Evolutionary conservation across 2,329 filamentous ascomycete genomes (phyloP).

Genomic region (Verticillium nubilum): DNA sequence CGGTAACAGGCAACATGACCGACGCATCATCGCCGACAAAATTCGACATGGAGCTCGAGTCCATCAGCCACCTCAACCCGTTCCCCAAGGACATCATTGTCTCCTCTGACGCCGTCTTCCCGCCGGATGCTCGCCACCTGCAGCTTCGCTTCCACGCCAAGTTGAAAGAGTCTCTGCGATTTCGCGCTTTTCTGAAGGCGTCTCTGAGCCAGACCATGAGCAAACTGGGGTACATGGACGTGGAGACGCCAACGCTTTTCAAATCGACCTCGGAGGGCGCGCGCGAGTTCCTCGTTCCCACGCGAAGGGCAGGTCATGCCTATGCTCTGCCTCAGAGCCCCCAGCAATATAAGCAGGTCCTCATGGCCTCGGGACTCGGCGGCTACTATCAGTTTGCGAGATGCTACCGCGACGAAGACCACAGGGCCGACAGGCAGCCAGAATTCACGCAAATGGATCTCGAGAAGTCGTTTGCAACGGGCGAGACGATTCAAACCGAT

Average conservation of each 20-base stretch:
- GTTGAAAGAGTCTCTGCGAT: slow-evolving; percentile 62
- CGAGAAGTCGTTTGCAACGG: slow-evolving; percentile 82
- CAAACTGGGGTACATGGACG: slow-evolving; percentile 60
- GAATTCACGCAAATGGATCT: slow-evolving; percentile 97
- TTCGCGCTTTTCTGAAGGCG: slow-evolving; percentile 58
- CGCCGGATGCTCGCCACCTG: slow-evolving; percentile 70
- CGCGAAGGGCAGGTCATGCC: slow-evolving; percentile 65
- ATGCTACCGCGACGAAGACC: slow-evolving; percentile 93
- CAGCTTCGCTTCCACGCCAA: slow-evolving; percentile 72
- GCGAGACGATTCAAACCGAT: slow-evolving; percentile 60
- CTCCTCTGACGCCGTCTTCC: slow-evolving; percentile 67
- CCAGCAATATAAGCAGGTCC: slow-evolving; percentile 96
- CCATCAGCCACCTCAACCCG: slow-evolving; percentile 63
- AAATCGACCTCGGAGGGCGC: slow-evolving; percentile 97
- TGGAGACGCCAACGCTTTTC: slow-evolving; percentile 92
- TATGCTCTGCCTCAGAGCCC: slow-evolving; percentile 95
- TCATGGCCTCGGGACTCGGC: slow-evolving; percentile 83
- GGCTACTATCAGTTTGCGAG: slow-evolving; percentile 89
- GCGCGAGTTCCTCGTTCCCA: slow-evolving; percentile 89
- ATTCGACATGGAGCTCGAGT: slow-evolving; percentile 56
- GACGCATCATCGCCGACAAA: slow-evolving; percentile 1
- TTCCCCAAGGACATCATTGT: slow-evolving; percentile 75
- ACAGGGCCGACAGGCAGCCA: slow-evolving; percentile 86
- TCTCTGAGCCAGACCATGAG: slow-evolving; percentile 50
- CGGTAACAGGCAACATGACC: slow-evolving; percentile 31